phyloP scores from a whole-genome alignment of 2,329 filamentous ascomycete genomes.

The Laburnicola sp. region DNA sequence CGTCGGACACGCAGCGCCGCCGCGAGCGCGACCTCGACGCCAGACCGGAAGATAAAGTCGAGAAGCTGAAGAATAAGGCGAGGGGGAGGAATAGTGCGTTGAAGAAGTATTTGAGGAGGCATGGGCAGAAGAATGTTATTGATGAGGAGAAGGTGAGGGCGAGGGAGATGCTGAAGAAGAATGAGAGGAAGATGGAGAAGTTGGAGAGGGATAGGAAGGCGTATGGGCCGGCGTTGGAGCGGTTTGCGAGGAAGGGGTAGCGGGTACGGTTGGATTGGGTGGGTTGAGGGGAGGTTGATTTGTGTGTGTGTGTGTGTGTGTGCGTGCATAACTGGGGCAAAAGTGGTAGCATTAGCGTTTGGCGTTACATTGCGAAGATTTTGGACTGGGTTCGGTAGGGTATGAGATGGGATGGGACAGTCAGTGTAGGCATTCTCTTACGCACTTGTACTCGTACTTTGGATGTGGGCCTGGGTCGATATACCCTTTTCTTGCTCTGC shows the following conservation, averaged over 20 bases:
- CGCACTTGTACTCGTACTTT: too few species aligned
- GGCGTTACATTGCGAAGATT: too few species aligned
- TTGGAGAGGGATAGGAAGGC: conserved; percentile 61
- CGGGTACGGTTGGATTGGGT: neutral
- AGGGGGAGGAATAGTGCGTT: conserved; percentile 88
- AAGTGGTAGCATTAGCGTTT: neutral
- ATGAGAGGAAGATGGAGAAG: conserved; percentile 64
- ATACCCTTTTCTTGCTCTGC: too few species aligned
- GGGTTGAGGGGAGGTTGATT: too few species aligned
- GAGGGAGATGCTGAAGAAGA: conserved; percentile 74
- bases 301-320: too few species aligned
- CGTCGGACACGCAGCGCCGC: conserved; percentile 74
- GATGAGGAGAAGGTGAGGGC: conserved; percentile 90
- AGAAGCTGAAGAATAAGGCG: conserved; percentile 71
- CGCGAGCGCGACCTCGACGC: conserved; percentile 80
- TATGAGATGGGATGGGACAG: too few species aligned
- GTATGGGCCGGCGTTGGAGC: conserved; percentile 79
- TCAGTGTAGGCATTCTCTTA: too few species aligned
- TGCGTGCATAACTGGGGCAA: too few species aligned
- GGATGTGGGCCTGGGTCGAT: too few species aligned
- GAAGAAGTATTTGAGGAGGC: conserved; percentile 87
- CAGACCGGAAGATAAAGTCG: conserved; percentile 62
- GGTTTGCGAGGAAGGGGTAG: conserved; percentile 73
- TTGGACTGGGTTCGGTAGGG: too few species aligned
- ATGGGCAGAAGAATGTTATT: conserved; percentile 88